Base-by-base conservation (phyloP, 2,329 filamentous ascomycete species). In the Exutisphaerella laricina region DNA sequence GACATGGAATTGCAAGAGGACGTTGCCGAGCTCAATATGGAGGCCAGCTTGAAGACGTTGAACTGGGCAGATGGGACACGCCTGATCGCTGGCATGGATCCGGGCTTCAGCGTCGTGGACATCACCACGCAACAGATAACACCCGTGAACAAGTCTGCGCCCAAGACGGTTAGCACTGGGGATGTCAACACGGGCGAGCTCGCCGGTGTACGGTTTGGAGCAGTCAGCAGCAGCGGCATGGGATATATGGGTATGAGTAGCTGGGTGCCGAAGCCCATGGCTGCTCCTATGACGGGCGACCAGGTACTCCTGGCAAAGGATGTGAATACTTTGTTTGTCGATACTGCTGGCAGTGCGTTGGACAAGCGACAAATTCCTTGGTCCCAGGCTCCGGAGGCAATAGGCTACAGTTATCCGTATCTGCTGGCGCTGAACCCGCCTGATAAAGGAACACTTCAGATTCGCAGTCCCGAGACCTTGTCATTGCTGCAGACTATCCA, bases 371-470 rank as follows among this genome's bases (percentile, higher is more conserved):
- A 97, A 62, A 82, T 98, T n/a, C 88, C 88, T 1, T 98, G 92
- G 92, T 78, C 82, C 30, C 73, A 79, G 23, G 87, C 90, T 1
- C 94, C 92, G 1, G 89, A 96, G 57, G 84, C 84, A 43, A 82
- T 98, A 46, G 92, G 90, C 16, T 98, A 96, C 64, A 96, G 89
- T 16, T 98, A 98, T 62, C 92, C 92, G 0, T 98, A 96, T 61
- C 82, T 98, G 42, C 72, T 98, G 36, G 86, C 88, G 7, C 70
- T 98, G 10, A 88, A 94, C 60, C 74, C 88, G 5, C 80, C 88
- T 1, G 75, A 85, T 1, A 94, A 92, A 64, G 88, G 90, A 2
- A 80, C 79, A 0, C 70, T 98, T 8, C 92, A 98, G 66, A 84
- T 98, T 26, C 78, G 92, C 29, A 98, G 96, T 58, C 90, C 92